Base-by-base conservation (phyloP, 257 asterid genomes). In the Rauvolfia tetraphylla region DNA sequence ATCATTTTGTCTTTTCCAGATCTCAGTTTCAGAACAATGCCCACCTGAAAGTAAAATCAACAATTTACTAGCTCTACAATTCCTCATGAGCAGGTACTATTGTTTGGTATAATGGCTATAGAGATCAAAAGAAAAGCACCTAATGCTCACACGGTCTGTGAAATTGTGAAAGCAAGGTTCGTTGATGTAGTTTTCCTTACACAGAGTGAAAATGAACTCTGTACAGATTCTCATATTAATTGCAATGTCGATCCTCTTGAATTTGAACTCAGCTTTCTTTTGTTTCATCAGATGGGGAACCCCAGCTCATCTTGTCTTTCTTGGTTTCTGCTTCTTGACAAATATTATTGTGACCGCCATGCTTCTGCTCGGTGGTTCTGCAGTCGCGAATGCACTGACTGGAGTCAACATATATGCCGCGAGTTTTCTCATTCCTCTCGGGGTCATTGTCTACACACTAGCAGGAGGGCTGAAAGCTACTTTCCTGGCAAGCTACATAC, bases 61-160 rank as follows among this genome's bases (percentile, higher is more conserved):
- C 48, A 59, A 11, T 53, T 78, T 49, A 83, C 23, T 39, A 33
- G 79, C 53, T 74, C 27, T 15, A 12, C 5, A 44, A 42, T 41
- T 79, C 57, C 39, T 54, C 27, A 42, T 31, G 25, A 77, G 59
- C 85, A 91, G 97, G 97, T 93, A 18, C 97, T 92, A 72, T 81
- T 92, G 81, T 93, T 93, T 78, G 98, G 96, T 46, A 91, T 93
- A 58, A 93, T 93, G 81, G 98, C 98, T 14, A 92, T 93, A 69
- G 98, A 93, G 90, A 93, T 93, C 84, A 93, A 93, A 79, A 75
- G 98, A 71, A 92, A 93, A 85, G 98, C 97, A 69, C 98, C 97
- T 15, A 81, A 86, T 78, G 97, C 98, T 51, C 98, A 92, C 78
- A 93, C 97, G 0, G 93, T 93, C 7, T 93, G 98, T 68, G 97